Evolutionary conservation across 768 basidiomycete genomes (phyloP), one percentile per base, ranked within the genome.

Genomic region (Ramaria rubella): DNA sequence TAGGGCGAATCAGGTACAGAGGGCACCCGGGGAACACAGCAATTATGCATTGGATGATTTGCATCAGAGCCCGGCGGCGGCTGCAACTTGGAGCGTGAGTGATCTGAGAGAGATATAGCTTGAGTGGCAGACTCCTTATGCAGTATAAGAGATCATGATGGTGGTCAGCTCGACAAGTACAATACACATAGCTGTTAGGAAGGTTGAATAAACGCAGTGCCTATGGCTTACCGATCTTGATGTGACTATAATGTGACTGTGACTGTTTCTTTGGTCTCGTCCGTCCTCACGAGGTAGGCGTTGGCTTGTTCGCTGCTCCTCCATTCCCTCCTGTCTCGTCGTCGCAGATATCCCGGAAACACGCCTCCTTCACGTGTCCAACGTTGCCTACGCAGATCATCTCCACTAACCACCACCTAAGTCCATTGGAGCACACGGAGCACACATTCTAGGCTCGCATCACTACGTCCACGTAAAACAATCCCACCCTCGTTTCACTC

Each of bases 401-500:
- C 21, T 5, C 9, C 49, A 15, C 19, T 29, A 21, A 52, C 51
- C n/a, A 38, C 40, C 11, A 7, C 9, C n/a, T n/a, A n/a, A n/a
- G n/a, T n/a, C n/a, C n/a, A n/a, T n/a, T n/a, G n/a, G n/a, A 33
- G 9, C 17, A 33, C 29, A 52, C 52, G n/a, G 29, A 44, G 38
- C 52, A 54, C 26, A 21, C 5, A 27, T 42, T 15, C 31, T 14
- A 30, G 24, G 49, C 21, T n/a, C 21, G 21, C 26, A 52, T 52
- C 23, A 52, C 36, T 9, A 26, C 23, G 23, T 48, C 46, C 46
- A 48, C 46, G 46, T 48, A 48, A 48, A 48, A 48, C 23, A 48
- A 48, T 48, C 46, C 49, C 29, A 23, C 49, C 29, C 33, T 51
- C 49, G 49, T 51, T 51, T 33, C 46, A 51, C 49, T 36, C 29